These are phyloP conservation scores for Musa balbisiana DNA, from an alignment of 202 grass and related monocot species.

Conservation along the genomic window DNA sequence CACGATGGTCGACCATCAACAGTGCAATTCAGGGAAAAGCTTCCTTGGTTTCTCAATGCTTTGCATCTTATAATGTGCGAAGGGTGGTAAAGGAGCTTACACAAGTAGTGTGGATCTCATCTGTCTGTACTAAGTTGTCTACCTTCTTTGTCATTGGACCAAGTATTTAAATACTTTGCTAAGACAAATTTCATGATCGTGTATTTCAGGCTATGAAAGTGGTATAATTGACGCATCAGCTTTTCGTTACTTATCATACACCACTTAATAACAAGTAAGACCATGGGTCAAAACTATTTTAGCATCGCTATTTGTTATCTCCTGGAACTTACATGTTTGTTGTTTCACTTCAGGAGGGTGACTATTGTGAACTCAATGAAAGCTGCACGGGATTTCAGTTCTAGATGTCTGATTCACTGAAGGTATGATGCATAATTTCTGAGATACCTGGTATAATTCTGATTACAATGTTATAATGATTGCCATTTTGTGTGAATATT, in stretches of 20 bases:
- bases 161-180: not conserved
- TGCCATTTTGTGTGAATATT: not conserved
- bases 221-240: conserved; percentile 69
- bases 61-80: conserved; percentile 91
- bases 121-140: conserved; percentile 38
- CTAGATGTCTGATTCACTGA: conserved; percentile 70
- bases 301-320: not conserved
- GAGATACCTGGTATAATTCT: not conserved
- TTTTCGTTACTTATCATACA: conserved; percentile 92
- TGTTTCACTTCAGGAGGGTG: conserved; percentile 42
- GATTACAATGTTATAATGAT: not conserved
- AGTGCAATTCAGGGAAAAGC: conserved; percentile 68
- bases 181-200: not conserved
- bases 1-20: conserved; percentile 79
- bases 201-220: conserved; percentile 64
- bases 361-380: conserved; percentile 94
- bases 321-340: conserved; percentile 16
- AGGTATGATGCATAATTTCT: conserved; percentile 49
- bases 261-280: conserved; percentile 94
- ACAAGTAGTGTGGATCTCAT: conserved; percentile 83
- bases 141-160: not conserved
- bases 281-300: conserved; percentile 24
- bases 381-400: conserved; percentile 86
- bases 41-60: conserved; percentile 98
- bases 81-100: conserved; percentile 96